Evolutionary conservation across 1,139 yeast genomes (phyloP), one percentile per base, ranked within the genome.

Genomic region (Yamadazyma spencermartinsiae): DNA sequence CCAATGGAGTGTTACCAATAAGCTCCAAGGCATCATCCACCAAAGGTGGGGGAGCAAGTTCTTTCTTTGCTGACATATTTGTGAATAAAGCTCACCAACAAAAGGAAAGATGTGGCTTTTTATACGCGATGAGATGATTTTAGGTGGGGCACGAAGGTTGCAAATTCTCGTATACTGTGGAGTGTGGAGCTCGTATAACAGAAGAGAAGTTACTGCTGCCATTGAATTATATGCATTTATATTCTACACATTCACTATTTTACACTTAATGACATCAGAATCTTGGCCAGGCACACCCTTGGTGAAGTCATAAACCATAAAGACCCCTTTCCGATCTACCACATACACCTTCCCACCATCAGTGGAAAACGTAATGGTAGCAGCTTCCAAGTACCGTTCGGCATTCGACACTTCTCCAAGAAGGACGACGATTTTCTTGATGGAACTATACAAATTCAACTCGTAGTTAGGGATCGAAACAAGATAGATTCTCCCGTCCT

Each of bases 1-100:
- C 81, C 58, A 87, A 64, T 9, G 95, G 95, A 11, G 95, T 87
- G 72, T 86, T 81, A 40, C 96, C 96, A 48, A 87, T 82, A 52
- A 80, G 79, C 41, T 82, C 86, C 39, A 84, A 66, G 25, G 68
- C 66, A 47, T 64, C 66, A 32, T 71, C 65, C 34, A 63, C 58
- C 21, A 61, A 49, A 12, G 72, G 63, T 24, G 73, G 74, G 30
- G 61, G 20, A 16, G 16, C 29, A 20, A 20, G 7, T 10, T 23
- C 12, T 11, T 23, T 11, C n/a, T n/a, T n/a, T n/a, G n/a, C n/a
- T n/a, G n/a, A n/a, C n/a, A n/a, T n/a, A n/a, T n/a, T n/a, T n/a
- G n/a, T n/a, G n/a, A n/a, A n/a, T n/a, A n/a, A n/a, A n/a, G n/a
- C n/a, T n/a, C n/a, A n/a, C n/a, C n/a, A n/a, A n/a, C n/a, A n/a